Base-by-base conservation (phyloP, 345 rosid genomes). In the Cardiospermum halicacabum region DNA sequence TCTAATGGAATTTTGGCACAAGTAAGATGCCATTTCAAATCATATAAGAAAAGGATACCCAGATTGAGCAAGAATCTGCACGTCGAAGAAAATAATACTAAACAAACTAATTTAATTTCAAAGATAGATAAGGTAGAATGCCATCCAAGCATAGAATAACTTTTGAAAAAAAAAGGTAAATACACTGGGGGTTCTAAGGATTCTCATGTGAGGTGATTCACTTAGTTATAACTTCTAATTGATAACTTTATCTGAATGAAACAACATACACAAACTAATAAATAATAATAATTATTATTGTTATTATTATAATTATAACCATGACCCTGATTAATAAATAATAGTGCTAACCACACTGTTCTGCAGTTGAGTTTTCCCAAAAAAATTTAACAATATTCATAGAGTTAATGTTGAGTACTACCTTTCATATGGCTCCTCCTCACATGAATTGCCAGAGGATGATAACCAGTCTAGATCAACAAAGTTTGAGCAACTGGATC, bases 391-490 rank as follows among this genome's bases (percentile, higher is more conserved):
- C 9, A n/a, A 21, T n/a, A 48, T 47, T 54, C 31, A 11, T 16
- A 28, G 1, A 40, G 30, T 53, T 40, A 25, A 22, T n/a, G n/a
- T 69, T 26, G 32, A 62, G 73, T 71, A 43, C 43, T 86, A 95
- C 99, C 99, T 95, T 77, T 83, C 88, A 70, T 74, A 82, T 53
- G 75, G 86, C 71, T 95, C 96, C 45, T 89, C 96, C 59, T 95
- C 96, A 5, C 88, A 89, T 60, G 95, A 89, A 72, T 85, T 91
- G 65, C 89, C 97, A 1, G 96, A 87, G 28, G 97, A 95, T 4
- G 97, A 95, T 32, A 95, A 84, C 94, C 96, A 84, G 69, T 91
- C 97, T 37, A 91, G 68, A 75, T 95, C 97, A 70, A 95, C 78
- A 76, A 95, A 95, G 78, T 95, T 95, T 32, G 96, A 95, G 81